Conservation (phyloP, 2,329 filamentous ascomycete genomes). For the Diaporthe ilicicola region DNA sequence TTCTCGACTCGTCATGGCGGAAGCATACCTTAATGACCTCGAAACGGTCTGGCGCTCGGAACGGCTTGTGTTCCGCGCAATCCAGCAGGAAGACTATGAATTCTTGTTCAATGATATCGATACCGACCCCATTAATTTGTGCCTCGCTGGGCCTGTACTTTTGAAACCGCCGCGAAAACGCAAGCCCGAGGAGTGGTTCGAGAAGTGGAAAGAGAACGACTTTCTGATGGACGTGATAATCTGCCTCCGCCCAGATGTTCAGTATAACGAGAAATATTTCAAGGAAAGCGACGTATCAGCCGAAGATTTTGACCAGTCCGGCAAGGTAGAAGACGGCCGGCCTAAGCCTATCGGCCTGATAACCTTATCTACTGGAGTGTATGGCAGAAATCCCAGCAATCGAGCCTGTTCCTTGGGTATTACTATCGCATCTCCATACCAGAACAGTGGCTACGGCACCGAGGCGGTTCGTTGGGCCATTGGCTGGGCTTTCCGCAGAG, state of each 20-base stretch:
- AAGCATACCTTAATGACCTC: slow-evolving; percentile 17
- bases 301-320: slow-evolving; percentile 3
- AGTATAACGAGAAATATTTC: not conserved
- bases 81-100: slow-evolving; percentile 30
- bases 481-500: slow-evolving; percentile 48
- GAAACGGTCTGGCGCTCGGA: slow-evolving; percentile 37
- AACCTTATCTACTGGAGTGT: not conserved
- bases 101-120: slow-evolving; percentile 32
- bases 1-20: not conserved
- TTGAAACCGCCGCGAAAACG: slow-evolving; percentile 33
- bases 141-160: slow-evolving; percentile 17
- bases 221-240: slow-evolving; percentile 36
- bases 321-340: not conserved
- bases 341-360: slow-evolving; percentile 35
- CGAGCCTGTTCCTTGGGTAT: slow-evolving; percentile 39
- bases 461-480: slow-evolving; percentile 51
- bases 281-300: not conserved
- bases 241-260: slow-evolving; percentile 34
- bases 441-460: slow-evolving; percentile 49
- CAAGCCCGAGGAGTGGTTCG: slow-evolving; percentile 30
- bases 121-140: slow-evolving; percentile 34
- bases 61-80: slow-evolving; percentile 39
- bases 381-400: not conserved
- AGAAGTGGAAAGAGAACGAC: slow-evolving; percentile 21
- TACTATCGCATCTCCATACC: slow-evolving; percentile 42